These are phyloP conservation scores for Picea glauca DNA, from an alignment of 75 land plant species.

Conservation along the genomic window DNA sequence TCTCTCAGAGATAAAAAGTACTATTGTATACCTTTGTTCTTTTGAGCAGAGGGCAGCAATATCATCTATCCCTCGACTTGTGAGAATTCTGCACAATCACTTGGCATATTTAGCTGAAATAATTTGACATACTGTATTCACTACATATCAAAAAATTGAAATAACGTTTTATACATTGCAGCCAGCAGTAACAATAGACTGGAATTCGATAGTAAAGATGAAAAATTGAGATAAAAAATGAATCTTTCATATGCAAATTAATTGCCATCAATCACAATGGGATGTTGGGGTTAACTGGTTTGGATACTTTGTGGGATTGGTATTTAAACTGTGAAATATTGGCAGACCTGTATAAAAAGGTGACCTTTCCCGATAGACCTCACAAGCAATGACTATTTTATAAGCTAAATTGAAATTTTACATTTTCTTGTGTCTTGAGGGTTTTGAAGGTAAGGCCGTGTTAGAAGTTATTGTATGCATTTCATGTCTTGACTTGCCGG, in stretches of 20 bases:
- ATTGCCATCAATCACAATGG: background rate
- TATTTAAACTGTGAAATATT: background rate
- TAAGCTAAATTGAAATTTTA: background rate
- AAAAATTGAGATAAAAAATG: background rate
- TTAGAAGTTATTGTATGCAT: background rate
- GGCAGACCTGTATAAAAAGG: background rate
- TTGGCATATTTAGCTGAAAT: background rate
- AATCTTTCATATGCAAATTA: background rate
- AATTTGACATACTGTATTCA: background rate
- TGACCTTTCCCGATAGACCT: too few species aligned
- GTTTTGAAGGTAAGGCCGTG: background rate
- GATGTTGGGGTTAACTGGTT: background rate
- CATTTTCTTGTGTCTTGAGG: background rate
- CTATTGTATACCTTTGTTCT: slow-evolving; percentile 49
- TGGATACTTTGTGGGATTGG: background rate
- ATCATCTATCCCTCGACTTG: slow-evolving; percentile 65
- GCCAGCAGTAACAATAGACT: background rate
- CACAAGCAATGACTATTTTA: background rate
- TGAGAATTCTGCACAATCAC: slow-evolving; percentile 48
- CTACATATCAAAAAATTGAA: background rate
- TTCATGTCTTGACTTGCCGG: background rate
- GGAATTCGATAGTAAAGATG: background rate
- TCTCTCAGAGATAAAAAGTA: background rate
- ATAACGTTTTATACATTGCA: background rate
- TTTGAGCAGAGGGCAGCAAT: slow-evolving; percentile 64